Conservation (phyloP, 2,329 filamentous ascomycete species). For the Cytospora mali region DNA sequence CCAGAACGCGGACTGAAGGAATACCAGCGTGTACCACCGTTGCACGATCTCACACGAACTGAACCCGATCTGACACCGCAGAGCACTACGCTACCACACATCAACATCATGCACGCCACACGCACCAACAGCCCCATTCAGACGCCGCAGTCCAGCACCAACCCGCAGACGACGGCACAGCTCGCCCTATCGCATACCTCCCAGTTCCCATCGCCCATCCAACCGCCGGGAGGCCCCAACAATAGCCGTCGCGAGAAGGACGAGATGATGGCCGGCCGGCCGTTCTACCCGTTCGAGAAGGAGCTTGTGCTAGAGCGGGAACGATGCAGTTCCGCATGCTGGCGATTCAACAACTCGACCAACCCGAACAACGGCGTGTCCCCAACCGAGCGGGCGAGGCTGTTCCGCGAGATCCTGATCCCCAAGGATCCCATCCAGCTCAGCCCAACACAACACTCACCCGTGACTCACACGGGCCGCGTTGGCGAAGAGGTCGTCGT, state of each 20-base stretch:
- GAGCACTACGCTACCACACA: constrained; percentile 56
- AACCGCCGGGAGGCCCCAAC: constrained; percentile 36
- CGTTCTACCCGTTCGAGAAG: constrained; percentile 78
- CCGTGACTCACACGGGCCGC: constrained; percentile 58
- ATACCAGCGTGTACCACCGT: constrained; percentile 61
- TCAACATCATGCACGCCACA: constrained; percentile 57
- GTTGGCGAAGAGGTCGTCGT: constrained; percentile 78
- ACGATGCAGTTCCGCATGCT: constrained; percentile 78
- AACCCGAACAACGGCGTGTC: constrained; percentile 75
- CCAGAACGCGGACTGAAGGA: constrained; percentile 55
- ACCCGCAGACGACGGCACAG: constrained; percentile 58
- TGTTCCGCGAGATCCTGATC: constrained; percentile 73
- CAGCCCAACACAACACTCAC: constrained; percentile 56
- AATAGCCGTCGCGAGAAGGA: constrained; percentile 71
- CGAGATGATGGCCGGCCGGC: constrained; percentile 80
- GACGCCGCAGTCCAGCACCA: constrained; percentile 45
- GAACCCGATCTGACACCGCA: constrained; percentile 59
- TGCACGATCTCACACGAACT: constrained; percentile 60
- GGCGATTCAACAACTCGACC: constrained; percentile 82
- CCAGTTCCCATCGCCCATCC: constrained; percentile 44
- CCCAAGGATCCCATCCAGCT: constrained; percentile 60
- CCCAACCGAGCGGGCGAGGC: constrained; percentile 64
- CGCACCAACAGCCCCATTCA: constrained; percentile 52
- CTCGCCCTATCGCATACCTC: constrained; percentile 57
- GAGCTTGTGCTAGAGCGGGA: constrained; percentile 83